A percentile compares a stretch with the other conserved stretches of the same genome.
These are phyloP conservation scores for Tolypocladium amazonense DNA, from an alignment of 2,329 filamentous ascomycete species.

Conservation along the genomic window DNA sequence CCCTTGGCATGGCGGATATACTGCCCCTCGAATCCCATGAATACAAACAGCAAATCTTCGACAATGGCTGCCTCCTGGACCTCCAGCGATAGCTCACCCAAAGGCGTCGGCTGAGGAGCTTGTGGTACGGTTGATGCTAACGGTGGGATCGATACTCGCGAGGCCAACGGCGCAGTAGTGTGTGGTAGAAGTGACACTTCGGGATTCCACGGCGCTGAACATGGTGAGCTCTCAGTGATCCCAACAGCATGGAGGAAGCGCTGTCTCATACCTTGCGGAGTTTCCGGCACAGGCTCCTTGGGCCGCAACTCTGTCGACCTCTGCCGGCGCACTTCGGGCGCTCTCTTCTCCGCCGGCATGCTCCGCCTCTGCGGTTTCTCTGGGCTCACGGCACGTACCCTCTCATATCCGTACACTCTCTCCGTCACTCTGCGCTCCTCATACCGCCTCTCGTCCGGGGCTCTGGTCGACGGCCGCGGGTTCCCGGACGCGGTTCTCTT, in stretches of 20 bases:
- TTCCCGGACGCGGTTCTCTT: constrained; percentile 49
- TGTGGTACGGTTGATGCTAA: constrained; percentile 65
- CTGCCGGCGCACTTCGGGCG: constrained; percentile 26
- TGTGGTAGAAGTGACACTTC: constrained; percentile 62
- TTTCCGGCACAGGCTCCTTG: constrained; percentile 35
- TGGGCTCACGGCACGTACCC: constrained; percentile 49
- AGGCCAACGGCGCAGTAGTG: constrained; percentile 63
- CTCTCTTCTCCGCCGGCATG: constrained; percentile 25
- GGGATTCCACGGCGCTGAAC: constrained; percentile 59
- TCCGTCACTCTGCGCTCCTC: constrained; percentile 47
- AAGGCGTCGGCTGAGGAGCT: constrained; percentile 57
- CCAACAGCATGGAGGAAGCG: neutral
- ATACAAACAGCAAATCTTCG: constrained; percentile 85
- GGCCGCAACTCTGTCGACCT: constrained; percentile 33
- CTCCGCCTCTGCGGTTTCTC: constrained; percentile 38
- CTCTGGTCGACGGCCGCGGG: constrained; percentile 37
- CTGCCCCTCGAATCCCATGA: constrained; percentile 98
- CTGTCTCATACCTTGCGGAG: constrained; percentile 33
- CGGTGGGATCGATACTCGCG: constrained; percentile 52
- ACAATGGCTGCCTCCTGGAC: constrained; percentile 79
- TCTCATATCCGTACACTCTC: constrained; percentile 47
- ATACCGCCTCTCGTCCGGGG: constrained; percentile 28
- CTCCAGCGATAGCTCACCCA: constrained; percentile 65
- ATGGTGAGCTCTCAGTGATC: neutral
- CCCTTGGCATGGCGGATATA: constrained; percentile 79